Percentiles rank a stretch among this genome's conserved stretches.
Evolutionary conservation across 345 rosid genomes (phyloP).

Genomic region (Brassica incana): DNA sequence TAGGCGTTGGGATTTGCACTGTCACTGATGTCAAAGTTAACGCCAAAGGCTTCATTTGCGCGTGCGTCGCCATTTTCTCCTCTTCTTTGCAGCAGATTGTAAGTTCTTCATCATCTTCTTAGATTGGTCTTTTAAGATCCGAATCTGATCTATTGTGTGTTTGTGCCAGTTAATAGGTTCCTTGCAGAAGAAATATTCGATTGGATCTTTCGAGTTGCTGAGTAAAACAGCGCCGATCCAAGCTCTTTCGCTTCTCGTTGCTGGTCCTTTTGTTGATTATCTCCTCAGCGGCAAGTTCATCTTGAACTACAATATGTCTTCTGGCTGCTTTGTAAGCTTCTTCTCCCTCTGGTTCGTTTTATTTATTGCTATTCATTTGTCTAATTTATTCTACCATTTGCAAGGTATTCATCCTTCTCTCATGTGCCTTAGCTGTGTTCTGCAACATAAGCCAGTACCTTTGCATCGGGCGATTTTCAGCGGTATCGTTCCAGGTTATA

Average conservation of each 20-base stretch:
- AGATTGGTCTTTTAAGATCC: background rate
- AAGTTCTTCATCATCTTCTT: slow-evolving; percentile 38
- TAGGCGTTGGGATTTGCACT: slow-evolving; percentile 92
- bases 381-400: slow-evolving; percentile 5
- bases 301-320: slow-evolving; percentile 60
- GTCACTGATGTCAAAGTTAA: slow-evolving; percentile 91
- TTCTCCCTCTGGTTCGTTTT: background rate
- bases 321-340: slow-evolving; percentile 70
- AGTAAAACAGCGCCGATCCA: slow-evolving; percentile 95
- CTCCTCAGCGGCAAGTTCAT: slow-evolving; percentile 68
- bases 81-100: slow-evolving; percentile 97
- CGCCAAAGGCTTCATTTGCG: slow-evolving; percentile 81
- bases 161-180: slow-evolving; percentile 78
- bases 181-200: slow-evolving; percentile 80
- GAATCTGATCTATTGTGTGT: background rate
- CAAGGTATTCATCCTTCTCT: slow-evolving; percentile 82
- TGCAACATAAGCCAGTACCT: slow-evolving; percentile 97
- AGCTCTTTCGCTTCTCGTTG: slow-evolving; percentile 72
- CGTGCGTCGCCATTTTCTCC: slow-evolving; percentile 66
- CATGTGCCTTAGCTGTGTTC: slow-evolving; percentile 87
- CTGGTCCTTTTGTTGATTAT: slow-evolving; percentile 83
- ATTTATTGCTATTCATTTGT: background rate
- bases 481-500: slow-evolving; percentile 88
- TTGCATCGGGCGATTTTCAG: slow-evolving; percentile 94
- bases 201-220: slow-evolving; percentile 86